phyloP scores from a whole-genome alignment of 73 alveolate genomes.

The Blepharisma stoltei region DNA sequence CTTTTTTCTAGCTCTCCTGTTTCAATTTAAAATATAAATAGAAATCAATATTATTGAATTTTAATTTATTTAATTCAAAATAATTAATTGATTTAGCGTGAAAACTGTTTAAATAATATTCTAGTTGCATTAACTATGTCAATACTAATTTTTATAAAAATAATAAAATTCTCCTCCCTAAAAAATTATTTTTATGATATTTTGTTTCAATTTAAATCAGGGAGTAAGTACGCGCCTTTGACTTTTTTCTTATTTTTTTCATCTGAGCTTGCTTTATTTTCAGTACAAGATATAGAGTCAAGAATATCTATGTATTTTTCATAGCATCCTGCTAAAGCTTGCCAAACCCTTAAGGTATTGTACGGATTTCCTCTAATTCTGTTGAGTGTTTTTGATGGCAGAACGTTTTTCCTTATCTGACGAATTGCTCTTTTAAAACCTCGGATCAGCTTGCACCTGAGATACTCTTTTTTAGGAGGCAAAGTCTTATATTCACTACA shows the following conservation, averaged over 20 bases:
- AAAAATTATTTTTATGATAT: no score
- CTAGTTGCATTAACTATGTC: no score
- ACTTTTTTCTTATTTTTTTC: not conserved
- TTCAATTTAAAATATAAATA: no score
- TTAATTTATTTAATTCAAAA: no score
- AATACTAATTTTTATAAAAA: no score
- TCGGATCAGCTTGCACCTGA: not conserved
- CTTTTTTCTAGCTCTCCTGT: no score
- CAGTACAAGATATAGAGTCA: not conserved
- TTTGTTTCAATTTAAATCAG: no score
- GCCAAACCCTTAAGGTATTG: not conserved
- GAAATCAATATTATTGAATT: no score
- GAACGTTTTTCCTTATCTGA: not conserved
- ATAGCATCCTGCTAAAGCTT: not conserved
- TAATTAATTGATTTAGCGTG: no score
- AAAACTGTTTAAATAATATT: no score
- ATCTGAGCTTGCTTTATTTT: not conserved
- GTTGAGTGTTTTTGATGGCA: not conserved
- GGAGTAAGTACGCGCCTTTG: not conserved
- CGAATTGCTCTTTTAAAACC: not conserved
- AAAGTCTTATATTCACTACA: no score
- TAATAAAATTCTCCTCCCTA: no score
- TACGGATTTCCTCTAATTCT: not conserved
- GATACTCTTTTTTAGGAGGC: slow-evolving; percentile 2
- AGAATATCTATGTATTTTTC: not conserved